Conservation (phyloP, 805 yeast genomes). For the Yamadazyma paraphyllophila region DNA sequence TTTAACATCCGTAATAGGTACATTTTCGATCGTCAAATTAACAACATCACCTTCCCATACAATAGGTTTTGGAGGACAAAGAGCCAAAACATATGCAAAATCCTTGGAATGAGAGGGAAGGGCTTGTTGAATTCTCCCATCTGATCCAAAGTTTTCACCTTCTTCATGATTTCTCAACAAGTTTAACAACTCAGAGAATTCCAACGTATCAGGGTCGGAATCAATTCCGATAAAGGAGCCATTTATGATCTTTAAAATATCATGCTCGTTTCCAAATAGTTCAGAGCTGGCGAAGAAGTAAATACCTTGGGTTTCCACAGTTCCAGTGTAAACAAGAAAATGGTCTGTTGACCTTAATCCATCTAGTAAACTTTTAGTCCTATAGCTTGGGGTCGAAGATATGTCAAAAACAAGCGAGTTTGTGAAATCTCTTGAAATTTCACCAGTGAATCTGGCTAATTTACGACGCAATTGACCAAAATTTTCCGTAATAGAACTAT, state of each 20-base stretch:
- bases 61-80: constrained; percentile 80
- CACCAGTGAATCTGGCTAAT: constrained; percentile 71
- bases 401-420: constrained; percentile 66
- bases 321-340: constrained; percentile 71
- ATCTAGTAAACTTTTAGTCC: constrained; percentile 51
- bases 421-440: constrained; percentile 65
- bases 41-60: constrained; percentile 86
- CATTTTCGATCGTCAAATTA: constrained; percentile 46
- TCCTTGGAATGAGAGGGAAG: constrained; percentile 22
- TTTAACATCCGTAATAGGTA: constrained; percentile 55
- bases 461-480: constrained; percentile 78
- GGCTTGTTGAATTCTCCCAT: constrained; percentile 15
- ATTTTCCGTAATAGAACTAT: constrained; percentile 62
- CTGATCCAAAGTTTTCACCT: constrained; percentile 14
- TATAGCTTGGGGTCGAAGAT: constrained; percentile 39
- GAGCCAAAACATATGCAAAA: constrained; percentile 64
- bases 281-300: constrained; percentile 76
- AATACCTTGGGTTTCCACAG: constrained; percentile 69
- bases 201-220: constrained; percentile 22
- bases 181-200: constrained; percentile 28
- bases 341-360: constrained; percentile 65
- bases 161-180: constrained; percentile 18
- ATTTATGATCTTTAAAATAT: constrained; percentile 36
- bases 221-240: constrained; percentile 41
- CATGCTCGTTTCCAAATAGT: constrained; percentile 40